phyloP scores from a whole-genome alignment of 441 rosid genomes.

The Raphanus hybrid region DNA sequence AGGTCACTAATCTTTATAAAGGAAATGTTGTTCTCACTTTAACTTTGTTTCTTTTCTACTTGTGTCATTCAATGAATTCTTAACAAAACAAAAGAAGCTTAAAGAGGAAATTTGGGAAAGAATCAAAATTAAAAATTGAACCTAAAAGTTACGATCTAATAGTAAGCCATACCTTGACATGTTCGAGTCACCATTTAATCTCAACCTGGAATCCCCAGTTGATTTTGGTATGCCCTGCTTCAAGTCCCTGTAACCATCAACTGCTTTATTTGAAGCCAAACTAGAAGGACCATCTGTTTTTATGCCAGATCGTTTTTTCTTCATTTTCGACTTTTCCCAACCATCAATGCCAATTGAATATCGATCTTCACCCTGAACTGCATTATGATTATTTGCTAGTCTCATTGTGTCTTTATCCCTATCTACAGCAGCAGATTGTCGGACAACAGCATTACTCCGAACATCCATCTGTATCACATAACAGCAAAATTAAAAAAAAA shows the following conservation, averaged over 20 bases:
- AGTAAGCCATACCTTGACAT: conserved; percentile 70
- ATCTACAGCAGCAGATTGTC: conserved; percentile 65
- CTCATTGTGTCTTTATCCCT: conserved; percentile 78
- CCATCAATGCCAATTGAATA: conserved; percentile 83
- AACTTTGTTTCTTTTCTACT: conserved; percentile 17
- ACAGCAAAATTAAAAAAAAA: conserved; percentile 23
- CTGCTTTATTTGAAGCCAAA: conserved; percentile 58
- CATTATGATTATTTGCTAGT: conserved; percentile 62
- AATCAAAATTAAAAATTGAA: neutral
- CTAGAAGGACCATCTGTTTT: conserved; percentile 78
- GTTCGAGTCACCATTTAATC: conserved; percentile 76
- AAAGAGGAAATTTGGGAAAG: neutral
- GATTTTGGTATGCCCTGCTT: conserved; percentile 81
- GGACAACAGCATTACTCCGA: conserved; percentile 67
- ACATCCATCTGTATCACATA: conserved; percentile 65
- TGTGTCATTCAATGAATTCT: conserved; percentile 2
- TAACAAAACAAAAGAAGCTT: neutral
- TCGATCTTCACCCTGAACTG: conserved; percentile 75
- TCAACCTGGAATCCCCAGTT: conserved; percentile 65
- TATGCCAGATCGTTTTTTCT: conserved; percentile 96
- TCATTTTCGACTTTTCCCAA: conserved; percentile 98
- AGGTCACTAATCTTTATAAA: conserved; percentile 20
- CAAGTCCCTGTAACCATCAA: conserved; percentile 73
- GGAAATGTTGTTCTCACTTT: neutral
- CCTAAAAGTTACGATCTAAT: conserved; percentile 10